Base-by-base conservation (phyloP, 208 protist genomes). In the Trichomonas vaginalis region DNA sequence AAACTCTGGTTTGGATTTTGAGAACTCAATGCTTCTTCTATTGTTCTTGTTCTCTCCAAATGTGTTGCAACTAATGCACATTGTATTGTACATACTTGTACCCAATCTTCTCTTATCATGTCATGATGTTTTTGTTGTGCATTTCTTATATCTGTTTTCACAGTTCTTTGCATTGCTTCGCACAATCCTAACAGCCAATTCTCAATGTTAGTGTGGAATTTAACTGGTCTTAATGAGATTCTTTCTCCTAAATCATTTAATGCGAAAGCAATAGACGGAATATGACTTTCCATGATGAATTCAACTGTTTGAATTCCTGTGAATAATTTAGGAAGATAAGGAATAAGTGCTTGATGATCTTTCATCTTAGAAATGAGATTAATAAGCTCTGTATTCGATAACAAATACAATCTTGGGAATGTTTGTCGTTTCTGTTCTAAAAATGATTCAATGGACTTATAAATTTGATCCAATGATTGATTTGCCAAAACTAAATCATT, bases 161-260 rank as follows among this genome's bases (percentile, higher is more conserved):
- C 10, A 46, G 95, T 62, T 37, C n/a, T 27, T 39, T 62, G 87
- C 48, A 95, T 95, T 95, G 15, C 32, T 37, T 95, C 27, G 97
- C 99, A 98, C 95, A 99, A 98, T 95, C 99, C 97, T n/a, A 97
- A 98, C 95, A 99, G 97, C 98, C 99, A 99, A 95, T 98, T 98
- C 96, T 99, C 98, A 46, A 99, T 98, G 12, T 97, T 97, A 46
- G 98, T 98, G 39, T 98, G 35, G 32, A 96, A 70, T 96, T 98
- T 98, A 96, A 98, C 98, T 96, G 98, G 97, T 51, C 97, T 96
- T 96, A 99, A 99, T 12, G 97, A 97, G 46, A 99, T 98, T 96
- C 98, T 98, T 97, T 99, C 99, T 80, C 98, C 98, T 97, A 99
- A 98, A 42, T 98, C 98, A 0, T 98, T 98, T 95, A 98, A 98